Evolutionary conservation across 1,139 yeast genomes (phyloP).

Genomic region (Geotrichum bryndzae): DNA sequence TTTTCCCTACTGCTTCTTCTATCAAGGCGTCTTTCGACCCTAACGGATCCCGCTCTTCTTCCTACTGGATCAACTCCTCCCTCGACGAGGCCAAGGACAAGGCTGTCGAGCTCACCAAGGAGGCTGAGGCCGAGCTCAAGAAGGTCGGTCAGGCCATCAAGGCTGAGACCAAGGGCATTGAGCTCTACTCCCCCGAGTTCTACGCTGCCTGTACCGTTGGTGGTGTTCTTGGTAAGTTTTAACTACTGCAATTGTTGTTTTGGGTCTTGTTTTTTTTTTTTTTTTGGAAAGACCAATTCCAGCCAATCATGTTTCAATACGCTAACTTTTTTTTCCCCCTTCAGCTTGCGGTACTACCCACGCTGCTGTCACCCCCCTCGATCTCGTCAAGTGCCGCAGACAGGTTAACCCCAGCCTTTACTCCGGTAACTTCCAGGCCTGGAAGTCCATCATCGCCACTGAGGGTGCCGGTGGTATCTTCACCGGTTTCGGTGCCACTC

Average conservation of each 20-base stretch:
- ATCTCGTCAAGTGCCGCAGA: slow-evolving; percentile 85
- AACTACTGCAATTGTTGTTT: neutral
- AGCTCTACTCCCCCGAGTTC: slow-evolving; percentile 62
- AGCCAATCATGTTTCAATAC: slow-evolving; percentile 4
- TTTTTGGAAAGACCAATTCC: neutral
- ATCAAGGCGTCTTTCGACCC: slow-evolving; percentile 38
- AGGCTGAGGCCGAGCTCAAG: slow-evolving; percentile 33
- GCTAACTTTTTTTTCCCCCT: neutral
- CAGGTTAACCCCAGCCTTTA: slow-evolving; percentile 75
- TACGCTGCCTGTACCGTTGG: slow-evolving; percentile 83
- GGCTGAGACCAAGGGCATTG: slow-evolving; percentile 36
- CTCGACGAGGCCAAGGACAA: slow-evolving; percentile 31
- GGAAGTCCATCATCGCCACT: slow-evolving; percentile 62
- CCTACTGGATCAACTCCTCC: slow-evolving; percentile 34
- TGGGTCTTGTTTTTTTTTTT: neutral
- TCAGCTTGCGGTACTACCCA: slow-evolving; percentile 94
- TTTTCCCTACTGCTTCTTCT: slow-evolving; percentile 37
- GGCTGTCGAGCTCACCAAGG: slow-evolving; percentile 27
- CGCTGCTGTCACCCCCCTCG: slow-evolving; percentile 85
- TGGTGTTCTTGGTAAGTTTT: slow-evolving; percentile 51
- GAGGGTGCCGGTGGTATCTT: slow-evolving; percentile 70
- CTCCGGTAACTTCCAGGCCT: slow-evolving; percentile 70
- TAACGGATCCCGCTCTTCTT: slow-evolving; percentile 29
- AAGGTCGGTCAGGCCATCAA: slow-evolving; percentile 32
- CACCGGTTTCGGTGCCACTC: slow-evolving; percentile 87